Percentiles rank a stretch among this genome's conserved stretches.
Conservation (phyloP, 2,329 filamentous ascomycete species). For the Neobulgaria alba region DNA sequence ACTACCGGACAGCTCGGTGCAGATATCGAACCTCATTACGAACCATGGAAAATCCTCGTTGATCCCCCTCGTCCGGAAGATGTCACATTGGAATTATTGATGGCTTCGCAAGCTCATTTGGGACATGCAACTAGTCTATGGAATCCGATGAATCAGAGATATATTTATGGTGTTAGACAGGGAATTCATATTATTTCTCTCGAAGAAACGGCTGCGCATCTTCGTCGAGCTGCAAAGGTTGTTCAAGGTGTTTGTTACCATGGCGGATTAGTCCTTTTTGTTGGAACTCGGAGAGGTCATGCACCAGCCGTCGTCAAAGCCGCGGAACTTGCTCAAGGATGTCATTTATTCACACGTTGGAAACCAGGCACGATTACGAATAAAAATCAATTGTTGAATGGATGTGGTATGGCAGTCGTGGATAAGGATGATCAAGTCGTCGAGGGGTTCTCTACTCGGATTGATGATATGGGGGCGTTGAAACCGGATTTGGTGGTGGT, state of each 20-base stretch:
- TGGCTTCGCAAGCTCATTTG: constrained; percentile 80
- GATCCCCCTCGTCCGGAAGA: constrained; percentile 71
- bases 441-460: constrained; percentile 55
- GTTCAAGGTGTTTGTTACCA: constrained; percentile 77
- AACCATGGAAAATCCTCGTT: constrained; percentile 55
- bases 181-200: constrained; percentile 90
- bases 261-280: constrained; percentile 83
- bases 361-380: constrained; percentile 89
- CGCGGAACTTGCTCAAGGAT: constrained; percentile 67
- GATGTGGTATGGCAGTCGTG: constrained; percentile 63
- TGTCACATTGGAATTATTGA: constrained; percentile 81
- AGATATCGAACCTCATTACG: constrained; percentile 46
- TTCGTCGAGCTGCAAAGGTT: constrained; percentile 87
- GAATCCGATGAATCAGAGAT: constrained; percentile 89
- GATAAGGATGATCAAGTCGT: constrained; percentile 60
- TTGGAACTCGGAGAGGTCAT: constrained; percentile 77
- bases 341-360: constrained; percentile 90
- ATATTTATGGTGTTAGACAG: constrained; percentile 85
- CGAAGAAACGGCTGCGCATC: constrained; percentile 78
- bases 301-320: constrained; percentile 73
- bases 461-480: constrained; percentile 55
- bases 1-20: constrained; percentile 42
- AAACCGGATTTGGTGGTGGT: constrained; percentile 87
- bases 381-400: constrained; percentile 75
- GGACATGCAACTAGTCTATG: constrained; percentile 86